Conservation (phyloP, 148 eudicot genomes). For the Linanthus parryae region DNA sequence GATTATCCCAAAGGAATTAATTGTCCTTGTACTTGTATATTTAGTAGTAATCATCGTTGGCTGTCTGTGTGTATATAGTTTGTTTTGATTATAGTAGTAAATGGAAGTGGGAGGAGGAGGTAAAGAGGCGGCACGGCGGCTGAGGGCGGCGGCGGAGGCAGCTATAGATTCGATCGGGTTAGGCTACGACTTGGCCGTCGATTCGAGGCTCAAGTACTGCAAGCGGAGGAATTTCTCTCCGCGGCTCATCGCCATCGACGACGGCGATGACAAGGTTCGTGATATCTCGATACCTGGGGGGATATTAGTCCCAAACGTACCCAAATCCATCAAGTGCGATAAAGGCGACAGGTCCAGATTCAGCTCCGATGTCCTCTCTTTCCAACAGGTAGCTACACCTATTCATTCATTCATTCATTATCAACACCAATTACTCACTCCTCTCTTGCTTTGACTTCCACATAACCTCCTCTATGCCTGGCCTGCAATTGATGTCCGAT, state of each 20-base stretch:
- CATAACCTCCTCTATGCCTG: no score
- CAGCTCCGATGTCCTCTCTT: slow-evolving; percentile 44
- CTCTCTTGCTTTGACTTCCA: no score
- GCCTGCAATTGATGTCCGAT: no score
- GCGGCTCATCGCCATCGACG: slow-evolving; percentile 35
- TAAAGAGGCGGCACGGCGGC: slow-evolving; percentile 19
- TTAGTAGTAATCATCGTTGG: no score
- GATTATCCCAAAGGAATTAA: no score
- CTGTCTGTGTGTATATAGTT: no score
- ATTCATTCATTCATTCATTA: background rate
- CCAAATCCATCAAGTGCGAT: slow-evolving; percentile 41
- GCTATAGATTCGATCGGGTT: slow-evolving; percentile 36
- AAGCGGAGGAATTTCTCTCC: slow-evolving; percentile 24
- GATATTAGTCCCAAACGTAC: slow-evolving; percentile 33
- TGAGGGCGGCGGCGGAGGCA: slow-evolving; percentile 35
- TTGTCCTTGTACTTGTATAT: no score
- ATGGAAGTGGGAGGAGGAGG: no score
- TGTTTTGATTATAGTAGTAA: no score
- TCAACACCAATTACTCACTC: no score
- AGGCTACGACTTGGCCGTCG: slow-evolving; percentile 33
- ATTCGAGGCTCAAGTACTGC: slow-evolving; percentile 38
- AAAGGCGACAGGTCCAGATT: slow-evolving; percentile 42
- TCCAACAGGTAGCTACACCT: slow-evolving; percentile 31
- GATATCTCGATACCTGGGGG: slow-evolving; percentile 43
- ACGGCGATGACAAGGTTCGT: slow-evolving; percentile 31